Evolutionary conservation across 306 rosid species (phyloP), one percentile per base, ranked within the genome.

Genomic region (Prunus salicina): DNA sequence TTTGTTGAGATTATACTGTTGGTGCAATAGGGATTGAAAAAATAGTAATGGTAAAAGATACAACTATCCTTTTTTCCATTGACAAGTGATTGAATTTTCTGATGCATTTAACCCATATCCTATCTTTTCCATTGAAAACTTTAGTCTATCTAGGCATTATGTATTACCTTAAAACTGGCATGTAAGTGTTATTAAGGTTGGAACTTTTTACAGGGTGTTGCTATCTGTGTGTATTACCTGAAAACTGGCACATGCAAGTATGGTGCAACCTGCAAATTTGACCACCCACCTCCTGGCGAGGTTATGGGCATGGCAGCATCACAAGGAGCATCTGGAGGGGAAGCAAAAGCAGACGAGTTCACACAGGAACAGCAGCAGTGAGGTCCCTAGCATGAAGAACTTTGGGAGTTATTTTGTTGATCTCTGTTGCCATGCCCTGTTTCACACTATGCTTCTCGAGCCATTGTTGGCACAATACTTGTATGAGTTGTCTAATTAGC

Each of bases 241-340:
- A 95, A 95, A 90, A 95, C 98, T 10, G 96, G 92, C 63, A 86
- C 97, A 0, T 95, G 98, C 91, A 95, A 89, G 88, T 95, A 73
- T 82, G 98, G 96, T 19, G 78, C 92, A 49, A 86, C 90, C 82
- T 95, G 98, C 91, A 92, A 86, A 86, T 95, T 95, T 73, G 97
- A 95, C 80, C 98, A 95, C 83, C 98, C 97, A 9, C 96, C 98
- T 70, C 98, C 98, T 24, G 97, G 90, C 27, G 98, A 95, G 87
- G 97, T 89, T n/a, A 83, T 95, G 88, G 90, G 86, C 78, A 75
- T 83, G 80, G 88, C 88, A 50, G 71, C 86, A 64, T 57, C 87
- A 4, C 96, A 86, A 70, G 93, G 87, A 81, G 77, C 81, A 51
- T 67, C 87, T 24, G 84, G 56, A 77, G 91, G 32, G 47, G 89